phyloP scores from a whole-genome alignment of 805 yeast species.

The Priceomyces fermenticarens region DNA sequence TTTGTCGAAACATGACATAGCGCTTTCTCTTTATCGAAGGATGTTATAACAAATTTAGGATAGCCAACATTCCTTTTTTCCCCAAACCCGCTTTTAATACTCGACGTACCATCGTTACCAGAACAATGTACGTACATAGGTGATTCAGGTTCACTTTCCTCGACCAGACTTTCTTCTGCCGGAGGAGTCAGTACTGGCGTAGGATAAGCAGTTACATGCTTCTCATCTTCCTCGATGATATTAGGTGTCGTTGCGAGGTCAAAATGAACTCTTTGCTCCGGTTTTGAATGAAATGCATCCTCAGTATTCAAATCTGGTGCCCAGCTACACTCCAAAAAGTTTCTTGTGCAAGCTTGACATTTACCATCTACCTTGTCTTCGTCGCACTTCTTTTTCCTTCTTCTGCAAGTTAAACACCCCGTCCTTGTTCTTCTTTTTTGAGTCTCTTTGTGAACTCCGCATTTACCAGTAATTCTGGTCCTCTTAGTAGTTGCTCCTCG shows the following conservation, averaged over 20 bases:
- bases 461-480: conserved; percentile 11
- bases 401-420: conserved; percentile 60
- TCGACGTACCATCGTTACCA: conserved; percentile 5
- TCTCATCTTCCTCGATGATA: neutral
- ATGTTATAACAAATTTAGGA: conserved; percentile 31
- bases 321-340: conserved; percentile 45
- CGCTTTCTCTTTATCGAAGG: conserved; percentile 26
- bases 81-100: neutral
- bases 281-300: neutral
- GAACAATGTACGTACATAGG: neutral
- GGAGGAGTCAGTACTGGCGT: conserved; percentile 29
- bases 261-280: neutral
- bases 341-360: conserved; percentile 44
- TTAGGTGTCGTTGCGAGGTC: neutral
- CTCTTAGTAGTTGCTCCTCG: conserved; percentile 15
- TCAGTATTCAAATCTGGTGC: conserved; percentile 15
- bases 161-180: conserved; percentile 12
- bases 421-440: conserved; percentile 41
- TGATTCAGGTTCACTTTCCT: conserved; percentile 12
- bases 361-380: conserved; percentile 42
- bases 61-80: conserved; percentile 5
- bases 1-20: conserved; percentile 5
- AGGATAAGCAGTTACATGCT: conserved; percentile 24
- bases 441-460: neutral
- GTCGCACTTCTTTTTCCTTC: conserved; percentile 65